Evolutionary conservation across 2,329 filamentous ascomycete genomes (phyloP).

Genomic region (Fusarium denticulatum): DNA sequence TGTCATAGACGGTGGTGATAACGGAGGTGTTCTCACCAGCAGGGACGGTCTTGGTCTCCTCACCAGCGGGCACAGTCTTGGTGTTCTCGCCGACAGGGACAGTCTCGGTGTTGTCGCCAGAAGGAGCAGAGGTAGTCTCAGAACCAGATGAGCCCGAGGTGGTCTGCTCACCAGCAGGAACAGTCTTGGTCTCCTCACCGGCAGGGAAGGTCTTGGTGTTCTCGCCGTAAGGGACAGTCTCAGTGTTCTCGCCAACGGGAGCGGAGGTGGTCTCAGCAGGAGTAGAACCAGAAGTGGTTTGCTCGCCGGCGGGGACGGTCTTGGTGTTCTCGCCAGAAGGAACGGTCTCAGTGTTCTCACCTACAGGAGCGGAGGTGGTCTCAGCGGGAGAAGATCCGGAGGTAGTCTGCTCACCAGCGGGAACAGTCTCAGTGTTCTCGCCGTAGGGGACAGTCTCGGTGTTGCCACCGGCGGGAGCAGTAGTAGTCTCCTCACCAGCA

Average conservation of each 20-base stretch:
- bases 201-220: constrained; percentile 35
- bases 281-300: constrained; percentile 52
- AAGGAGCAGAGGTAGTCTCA: constrained; percentile 57
- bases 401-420: constrained; percentile 22
- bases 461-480: constrained; percentile 64
- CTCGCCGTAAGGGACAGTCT: constrained; percentile 19
- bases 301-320: constrained; percentile 16
- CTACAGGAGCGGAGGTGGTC: constrained; percentile 47
- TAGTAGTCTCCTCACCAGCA: constrained; percentile 59
- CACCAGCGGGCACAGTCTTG: constrained; percentile 17
- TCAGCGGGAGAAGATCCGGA: constrained; percentile 58
- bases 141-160: constrained; percentile 57
- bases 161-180: constrained; percentile 23
- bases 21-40: constrained; percentile 31
- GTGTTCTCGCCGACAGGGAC: background rate
- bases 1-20: constrained; percentile 52
- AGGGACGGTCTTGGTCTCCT: constrained; percentile 19
- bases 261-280: constrained; percentile 55
- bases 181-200: constrained; percentile 52
- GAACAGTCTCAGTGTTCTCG: constrained; percentile 15
- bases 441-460: constrained; percentile 44
- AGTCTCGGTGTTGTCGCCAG: background rate
- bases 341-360: constrained; percentile 25
- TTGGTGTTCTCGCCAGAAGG: constrained; percentile 9
- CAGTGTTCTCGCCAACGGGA: constrained; percentile 8